phyloP scores from a whole-genome alignment of 257 asterid genomes.

The Solanum ossicruentum region DNA sequence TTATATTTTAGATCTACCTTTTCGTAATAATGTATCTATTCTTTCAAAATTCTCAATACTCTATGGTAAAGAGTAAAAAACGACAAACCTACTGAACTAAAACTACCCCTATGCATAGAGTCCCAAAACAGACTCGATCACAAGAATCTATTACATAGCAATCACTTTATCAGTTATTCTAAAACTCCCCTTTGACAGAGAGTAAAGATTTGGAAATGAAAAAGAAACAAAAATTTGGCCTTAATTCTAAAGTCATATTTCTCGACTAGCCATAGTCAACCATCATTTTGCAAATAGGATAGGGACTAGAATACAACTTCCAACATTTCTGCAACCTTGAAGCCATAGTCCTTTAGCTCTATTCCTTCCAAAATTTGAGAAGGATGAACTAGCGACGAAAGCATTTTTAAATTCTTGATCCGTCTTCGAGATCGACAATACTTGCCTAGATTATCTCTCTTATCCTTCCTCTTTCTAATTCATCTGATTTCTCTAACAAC shows the following conservation, averaged over 20 bases:
- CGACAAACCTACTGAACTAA: accelerated
- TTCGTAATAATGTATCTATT: too few species aligned
- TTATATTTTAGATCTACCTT: too few species aligned
- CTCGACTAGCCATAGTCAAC: neutral
- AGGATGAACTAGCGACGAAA: neutral
- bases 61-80: neutral
- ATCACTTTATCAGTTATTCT: too few species aligned
- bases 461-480: neutral
- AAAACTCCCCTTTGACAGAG: neutral
- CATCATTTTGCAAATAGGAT: too few species aligned
- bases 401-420: neutral
- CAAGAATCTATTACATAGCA: too few species aligned
- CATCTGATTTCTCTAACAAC: neutral
- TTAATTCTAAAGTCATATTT: neutral
- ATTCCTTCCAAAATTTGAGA: neutral
- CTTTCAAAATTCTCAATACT: too few species aligned
- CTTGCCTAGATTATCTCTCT: neutral
- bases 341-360: neutral
- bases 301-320: neutral
- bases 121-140: too few species aligned
- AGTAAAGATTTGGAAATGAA: neutral
- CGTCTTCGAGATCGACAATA: neutral
- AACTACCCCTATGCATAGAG: too few species aligned
- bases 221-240: neutral
- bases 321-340: neutral